Evolutionary conservation across 2,329 filamentous ascomycete genomes (phyloP).

Genomic region (Talaromyces sp.): DNA sequence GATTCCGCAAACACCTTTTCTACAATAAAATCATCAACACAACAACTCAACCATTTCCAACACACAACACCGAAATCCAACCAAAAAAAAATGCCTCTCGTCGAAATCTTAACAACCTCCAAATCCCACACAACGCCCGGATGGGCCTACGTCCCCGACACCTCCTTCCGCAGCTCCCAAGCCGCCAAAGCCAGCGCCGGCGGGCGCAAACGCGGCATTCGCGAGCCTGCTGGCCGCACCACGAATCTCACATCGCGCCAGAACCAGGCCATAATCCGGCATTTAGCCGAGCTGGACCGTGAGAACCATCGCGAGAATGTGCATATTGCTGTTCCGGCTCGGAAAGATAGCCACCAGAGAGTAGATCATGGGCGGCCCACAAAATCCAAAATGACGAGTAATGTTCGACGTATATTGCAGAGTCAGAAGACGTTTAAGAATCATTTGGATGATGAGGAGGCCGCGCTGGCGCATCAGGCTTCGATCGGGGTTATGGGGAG

Average conservation of each 20-base stretch:
- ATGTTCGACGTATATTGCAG: conserved; percentile 44
- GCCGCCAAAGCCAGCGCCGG: conserved; percentile 48
- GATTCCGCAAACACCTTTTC: not conserved
- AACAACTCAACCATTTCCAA: not conserved
- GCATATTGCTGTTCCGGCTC: conserved; percentile 63
- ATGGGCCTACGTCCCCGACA: conserved; percentile 88
- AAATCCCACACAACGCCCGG: conserved; percentile 70
- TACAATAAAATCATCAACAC: not conserved
- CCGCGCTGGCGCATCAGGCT: conserved; percentile 21
- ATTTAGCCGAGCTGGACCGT: conserved; percentile 75
- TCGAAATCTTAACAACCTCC: conserved; percentile 74
- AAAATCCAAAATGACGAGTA: conserved; percentile 41
- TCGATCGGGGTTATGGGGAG: not conserved
- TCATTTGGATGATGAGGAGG: conserved; percentile 49
- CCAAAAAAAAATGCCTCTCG: conserved; percentile 62
- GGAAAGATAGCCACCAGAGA: conserved; percentile 37
- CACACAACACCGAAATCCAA: not conserved
- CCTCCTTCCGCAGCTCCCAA: conserved; percentile 54
- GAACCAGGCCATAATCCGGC: conserved; percentile 73
- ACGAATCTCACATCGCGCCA: conserved; percentile 75
- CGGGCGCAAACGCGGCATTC: conserved; percentile 66
- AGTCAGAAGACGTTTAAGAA: conserved; percentile 49
- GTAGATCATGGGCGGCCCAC: conserved; percentile 22
- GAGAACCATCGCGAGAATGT: conserved; percentile 68
- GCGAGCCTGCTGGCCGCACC: conserved; percentile 47